A percentile compares a stretch with the other conserved stretches of the same genome.
Conservation (phyloP, 2,329 filamentous ascomycete genomes). For the Aureobasidium leucospermi region DNA sequence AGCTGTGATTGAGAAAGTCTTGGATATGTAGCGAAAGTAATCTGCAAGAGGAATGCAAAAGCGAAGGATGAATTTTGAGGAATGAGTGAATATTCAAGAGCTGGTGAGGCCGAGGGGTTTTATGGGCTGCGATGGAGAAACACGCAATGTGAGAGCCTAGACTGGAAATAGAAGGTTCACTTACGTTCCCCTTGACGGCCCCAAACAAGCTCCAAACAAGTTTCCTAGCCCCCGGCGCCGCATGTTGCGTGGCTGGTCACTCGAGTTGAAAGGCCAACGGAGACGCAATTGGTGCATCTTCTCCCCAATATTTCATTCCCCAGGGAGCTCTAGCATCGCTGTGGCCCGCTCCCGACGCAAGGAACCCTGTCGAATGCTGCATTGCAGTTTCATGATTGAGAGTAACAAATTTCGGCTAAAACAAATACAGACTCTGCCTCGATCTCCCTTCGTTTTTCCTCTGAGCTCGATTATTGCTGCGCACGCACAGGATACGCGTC, state of each 20-base stretch:
- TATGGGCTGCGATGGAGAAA: conserved; percentile 1
- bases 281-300: conserved; percentile 3
- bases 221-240: neutral
- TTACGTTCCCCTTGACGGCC: neutral
- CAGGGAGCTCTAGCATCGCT: conserved; percentile 1
- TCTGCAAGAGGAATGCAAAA: conserved; percentile 13
- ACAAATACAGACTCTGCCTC: neutral
- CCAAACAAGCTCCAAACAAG: conserved; percentile 11
- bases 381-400: conserved; percentile 4
- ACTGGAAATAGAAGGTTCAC: conserved; percentile 12
- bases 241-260: conserved; percentile 8
- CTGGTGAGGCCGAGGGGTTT: conserved; percentile 4
- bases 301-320: neutral
- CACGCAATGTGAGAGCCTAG: conserved; percentile 6
- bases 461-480: neutral
- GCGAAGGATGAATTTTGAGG: neutral
- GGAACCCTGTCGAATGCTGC: conserved; percentile 10
- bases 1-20: neutral
- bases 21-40: conserved; percentile 7
- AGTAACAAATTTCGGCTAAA: conserved; percentile 2
- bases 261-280: neutral
- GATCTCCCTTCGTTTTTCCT: neutral
- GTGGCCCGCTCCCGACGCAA: conserved; percentile 6
- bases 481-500: neutral
- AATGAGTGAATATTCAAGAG: conserved; percentile 2